Percentiles rank a stretch among this genome's conserved stretches.
Evolutionary conservation across 352 stramenopile genomes (phyloP).

Genomic region (Globisporangium sylvaticum): DNA sequence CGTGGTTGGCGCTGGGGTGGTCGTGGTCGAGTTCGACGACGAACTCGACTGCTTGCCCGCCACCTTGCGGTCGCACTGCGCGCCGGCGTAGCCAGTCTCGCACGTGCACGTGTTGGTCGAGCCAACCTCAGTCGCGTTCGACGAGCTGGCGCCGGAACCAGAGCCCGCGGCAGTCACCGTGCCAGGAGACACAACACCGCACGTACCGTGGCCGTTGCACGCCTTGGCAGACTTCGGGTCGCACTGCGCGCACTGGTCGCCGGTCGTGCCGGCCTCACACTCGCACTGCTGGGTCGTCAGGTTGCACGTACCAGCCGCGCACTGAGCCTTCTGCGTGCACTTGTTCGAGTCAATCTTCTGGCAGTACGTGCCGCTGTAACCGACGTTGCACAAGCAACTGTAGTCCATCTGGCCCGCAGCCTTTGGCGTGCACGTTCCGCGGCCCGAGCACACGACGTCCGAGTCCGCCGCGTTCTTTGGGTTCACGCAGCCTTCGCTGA

Average conservation of each 20-base stretch:
- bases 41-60: constrained; percentile 20
- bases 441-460: constrained; percentile 72
- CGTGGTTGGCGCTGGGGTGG: constrained; percentile 10
- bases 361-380: constrained; percentile 76
- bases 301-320: constrained; percentile 63
- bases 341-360: constrained; percentile 72
- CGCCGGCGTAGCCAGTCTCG: constrained; percentile 49
- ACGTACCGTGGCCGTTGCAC: constrained; percentile 60
- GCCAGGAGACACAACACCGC: constrained; percentile 22
- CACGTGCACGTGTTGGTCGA: constrained; percentile 52
- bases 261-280: constrained; percentile 55
- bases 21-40: constrained; percentile 14
- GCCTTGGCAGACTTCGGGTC: constrained; percentile 47
- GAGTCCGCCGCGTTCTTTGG: constrained; percentile 38
- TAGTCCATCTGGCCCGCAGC: constrained; percentile 46
- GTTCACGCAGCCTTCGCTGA: constrained; percentile 60
- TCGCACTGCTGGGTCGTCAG: constrained; percentile 57
- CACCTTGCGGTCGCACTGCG: constrained; percentile 58
- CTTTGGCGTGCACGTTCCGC: constrained; percentile 56
- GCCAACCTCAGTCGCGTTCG: constrained; percentile 21
- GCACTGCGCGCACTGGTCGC: constrained; percentile 68
- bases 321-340: constrained; percentile 61
- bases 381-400: constrained; percentile 64
- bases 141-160: constrained; percentile 17
- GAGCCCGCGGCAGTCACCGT: constrained; percentile 21